Conservation (phyloP, 1,284 basidiomycete species). For the Cryptococcus jaspeensis region DNA sequence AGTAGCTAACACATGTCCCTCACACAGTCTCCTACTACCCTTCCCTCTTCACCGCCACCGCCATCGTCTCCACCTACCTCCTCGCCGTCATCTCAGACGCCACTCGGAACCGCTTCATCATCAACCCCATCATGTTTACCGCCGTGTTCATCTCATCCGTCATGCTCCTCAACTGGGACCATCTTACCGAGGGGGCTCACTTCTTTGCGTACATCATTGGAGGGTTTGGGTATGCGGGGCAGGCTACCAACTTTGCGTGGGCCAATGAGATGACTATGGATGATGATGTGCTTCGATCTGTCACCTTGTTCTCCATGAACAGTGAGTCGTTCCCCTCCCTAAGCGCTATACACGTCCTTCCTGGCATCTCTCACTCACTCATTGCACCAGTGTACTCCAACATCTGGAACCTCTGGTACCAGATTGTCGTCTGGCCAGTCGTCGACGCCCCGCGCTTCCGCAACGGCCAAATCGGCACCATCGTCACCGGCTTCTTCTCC, state of each 20-base stretch:
- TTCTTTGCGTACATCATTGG: conserved; percentile 38
- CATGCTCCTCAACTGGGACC: conserved; percentile 37
- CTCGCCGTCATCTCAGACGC: conserved; percentile 32
- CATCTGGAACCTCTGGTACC: conserved; percentile 33
- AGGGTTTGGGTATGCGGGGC: conserved; percentile 38
- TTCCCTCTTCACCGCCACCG: conserved; percentile 22
- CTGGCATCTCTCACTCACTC: no score
- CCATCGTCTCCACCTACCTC: conserved; percentile 33
- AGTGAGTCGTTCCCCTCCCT: no score
- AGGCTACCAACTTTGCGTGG: conserved; percentile 44
- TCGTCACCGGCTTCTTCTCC: conserved; percentile 24
- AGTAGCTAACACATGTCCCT: no score
- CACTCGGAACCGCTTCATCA: conserved; percentile 36
- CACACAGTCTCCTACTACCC: conserved; percentile 40
- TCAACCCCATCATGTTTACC: conserved; percentile 37
- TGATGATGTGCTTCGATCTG: conserved; percentile 36
- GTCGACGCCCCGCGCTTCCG: conserved; percentile 28
- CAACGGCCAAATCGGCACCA: conserved; percentile 39
- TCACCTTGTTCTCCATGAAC: conserved; percentile 1
- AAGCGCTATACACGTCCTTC: no score
- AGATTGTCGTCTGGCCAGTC: conserved; percentile 36
- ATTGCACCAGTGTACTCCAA: conserved; percentile 14
- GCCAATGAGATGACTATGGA: conserved; percentile 37
- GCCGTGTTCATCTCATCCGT: conserved; percentile 26
- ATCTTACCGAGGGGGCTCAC: conserved; percentile 15